These are phyloP conservation scores for Lichtheimia ornata DNA, from an alignment of 371 early-diverging fungal genomes.

Conservation along the genomic window DNA sequence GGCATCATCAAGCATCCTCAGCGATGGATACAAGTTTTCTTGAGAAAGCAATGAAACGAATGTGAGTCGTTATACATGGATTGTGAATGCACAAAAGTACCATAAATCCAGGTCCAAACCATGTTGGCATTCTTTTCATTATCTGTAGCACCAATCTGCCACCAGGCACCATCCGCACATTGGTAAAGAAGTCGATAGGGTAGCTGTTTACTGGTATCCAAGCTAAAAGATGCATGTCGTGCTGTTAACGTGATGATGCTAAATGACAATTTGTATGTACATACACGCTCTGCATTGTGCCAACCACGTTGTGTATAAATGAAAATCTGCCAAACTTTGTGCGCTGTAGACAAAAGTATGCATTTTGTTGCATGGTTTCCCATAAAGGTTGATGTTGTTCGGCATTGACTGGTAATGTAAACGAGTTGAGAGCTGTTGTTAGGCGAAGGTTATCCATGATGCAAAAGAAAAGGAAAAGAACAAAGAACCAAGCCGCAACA, in stretches of 20 bases:
- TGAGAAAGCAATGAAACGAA: background rate
- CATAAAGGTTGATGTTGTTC: background rate
- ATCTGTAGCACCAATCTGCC: background rate
- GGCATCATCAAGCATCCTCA: background rate
- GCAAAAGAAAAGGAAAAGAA: too few species aligned
- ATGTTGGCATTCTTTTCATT: background rate
- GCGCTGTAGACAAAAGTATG: background rate
- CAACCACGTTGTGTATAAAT: background rate
- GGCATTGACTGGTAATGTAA: too few species aligned
- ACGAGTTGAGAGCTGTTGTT: too few species aligned
- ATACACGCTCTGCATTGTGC: background rate
- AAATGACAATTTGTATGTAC: background rate
- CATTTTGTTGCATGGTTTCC: background rate
- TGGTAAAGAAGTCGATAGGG: too few species aligned
- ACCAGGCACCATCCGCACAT: background rate
- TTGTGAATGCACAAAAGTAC: background rate
- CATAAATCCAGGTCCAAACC: background rate
- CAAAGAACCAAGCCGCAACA: too few species aligned
- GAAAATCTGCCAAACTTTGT: slow-evolving; percentile 3
- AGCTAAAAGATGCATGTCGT: too few species aligned
- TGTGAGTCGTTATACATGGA: too few species aligned
- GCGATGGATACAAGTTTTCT: background rate
- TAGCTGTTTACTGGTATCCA: too few species aligned
- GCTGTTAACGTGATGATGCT: too few species aligned
- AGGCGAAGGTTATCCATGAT: too few species aligned